Evolutionary conservation across 345 rosid genomes (phyloP), one percentile per base, ranked within the genome.

Genomic region (Hevea brasiliensis): DNA sequence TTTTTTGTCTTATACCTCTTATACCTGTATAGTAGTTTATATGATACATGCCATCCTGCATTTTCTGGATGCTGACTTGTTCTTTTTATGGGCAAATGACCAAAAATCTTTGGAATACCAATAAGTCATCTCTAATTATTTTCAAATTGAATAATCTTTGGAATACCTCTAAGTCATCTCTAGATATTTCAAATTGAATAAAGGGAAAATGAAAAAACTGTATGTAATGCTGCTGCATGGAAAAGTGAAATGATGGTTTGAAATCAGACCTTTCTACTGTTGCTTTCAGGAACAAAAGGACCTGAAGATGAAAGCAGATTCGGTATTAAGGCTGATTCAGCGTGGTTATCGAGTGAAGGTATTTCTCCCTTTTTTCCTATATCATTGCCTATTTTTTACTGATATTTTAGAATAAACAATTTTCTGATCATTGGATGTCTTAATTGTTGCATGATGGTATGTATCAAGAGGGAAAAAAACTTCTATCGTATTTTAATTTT

Each of bases 341-440:
- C 85, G 83, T 51, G 97, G 98, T 60, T 94, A 94, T 65, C 87
- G 94, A 51, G 97, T 94, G 74, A 94, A 90, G 98, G 98, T 93
- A 87, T 47, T 27, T 70, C 37, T 40, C 55, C 61, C 29, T 41
- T 55, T 50, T 61, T 50, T 24, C 48, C 48, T 17, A 41, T 45
- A 26, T 29, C 6, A 47, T 59, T 50, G 50, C 26, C 48, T 68
- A 54, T 56, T 47, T 65, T 13, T 71, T 17, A 44, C 40, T 59
- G 14, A 42, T 47, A 41, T 24, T 20, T 3, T 29, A 63, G 23
- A 4, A 7, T 23, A 58, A 29, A 54, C n/a, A 23, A 63, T 58
- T 47, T 71, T 45, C 68, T 21, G 37, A 23, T 44, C 40, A 51
- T 35, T 40, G 40, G 27, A 42, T 63, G 66, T 55, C 44, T 65